Evolutionary conservation across 2,329 filamentous ascomycete genomes (phyloP).

Genomic region (Microdochium trichocladiopsis): DNA sequence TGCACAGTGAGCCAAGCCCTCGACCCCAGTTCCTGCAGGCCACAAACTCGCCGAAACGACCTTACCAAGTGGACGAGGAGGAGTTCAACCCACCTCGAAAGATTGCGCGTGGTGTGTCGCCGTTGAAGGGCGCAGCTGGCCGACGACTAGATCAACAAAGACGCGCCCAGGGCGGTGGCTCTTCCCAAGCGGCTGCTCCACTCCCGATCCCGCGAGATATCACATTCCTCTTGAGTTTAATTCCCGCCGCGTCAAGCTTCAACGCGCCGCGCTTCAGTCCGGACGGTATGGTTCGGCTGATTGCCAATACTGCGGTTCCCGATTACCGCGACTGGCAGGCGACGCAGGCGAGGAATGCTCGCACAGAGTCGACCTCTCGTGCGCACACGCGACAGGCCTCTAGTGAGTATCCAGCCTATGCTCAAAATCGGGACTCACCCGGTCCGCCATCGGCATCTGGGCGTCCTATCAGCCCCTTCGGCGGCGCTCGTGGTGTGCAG

Average conservation of each 20-base stretch:
- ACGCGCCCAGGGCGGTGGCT: conserved; percentile 41
- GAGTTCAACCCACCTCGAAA: conserved; percentile 74
- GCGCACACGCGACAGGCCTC: conserved; percentile 33
- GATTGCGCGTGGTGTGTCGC: conserved; percentile 81
- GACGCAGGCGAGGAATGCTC: conserved; percentile 16
- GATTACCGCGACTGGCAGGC: conserved; percentile 50
- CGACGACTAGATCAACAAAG: conserved; percentile 76
- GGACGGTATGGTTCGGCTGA: conserved; percentile 62
- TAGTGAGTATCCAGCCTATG: conserved; percentile 29
- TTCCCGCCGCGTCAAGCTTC: conserved; percentile 69
- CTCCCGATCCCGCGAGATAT: conserved; percentile 67
- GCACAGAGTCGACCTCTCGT: conserved; percentile 19
- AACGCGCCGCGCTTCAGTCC: conserved; percentile 64
- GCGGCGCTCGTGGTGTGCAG: conserved; percentile 25
- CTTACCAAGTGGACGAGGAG: conserved; percentile 62
- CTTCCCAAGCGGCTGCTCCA: conserved; percentile 29
- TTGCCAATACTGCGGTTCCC: conserved; percentile 63
- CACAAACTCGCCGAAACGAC: conserved; percentile 53
- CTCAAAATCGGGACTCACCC: conserved; percentile 16
- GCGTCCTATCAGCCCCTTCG: conserved; percentile 41
- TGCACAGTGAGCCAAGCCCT: conserved; percentile 30
- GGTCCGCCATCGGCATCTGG: conserved; percentile 10
- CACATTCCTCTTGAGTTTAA: conserved; percentile 60
- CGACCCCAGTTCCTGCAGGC: conserved; percentile 38
- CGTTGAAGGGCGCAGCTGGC: conserved; percentile 83